These are phyloP conservation scores for Aspergillus asperescens DNA, from an alignment of 495 filamentous ascomycete genomes.

Conservation along the genomic window DNA sequence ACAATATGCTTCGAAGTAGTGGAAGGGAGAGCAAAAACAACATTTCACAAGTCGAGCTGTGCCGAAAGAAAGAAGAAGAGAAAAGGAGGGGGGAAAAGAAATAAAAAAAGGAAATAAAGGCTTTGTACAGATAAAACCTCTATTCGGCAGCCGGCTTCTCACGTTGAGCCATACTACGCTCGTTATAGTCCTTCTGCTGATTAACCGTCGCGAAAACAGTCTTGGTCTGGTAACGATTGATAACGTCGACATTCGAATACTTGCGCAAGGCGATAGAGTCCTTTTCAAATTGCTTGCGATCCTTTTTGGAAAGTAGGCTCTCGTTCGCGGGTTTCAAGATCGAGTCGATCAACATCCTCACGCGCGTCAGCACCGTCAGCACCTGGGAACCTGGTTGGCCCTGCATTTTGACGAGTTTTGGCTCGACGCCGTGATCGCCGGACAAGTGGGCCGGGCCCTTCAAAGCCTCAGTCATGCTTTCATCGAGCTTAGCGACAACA, in stretches of 20 bases:
- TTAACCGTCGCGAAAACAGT: slow-evolving; percentile 23
- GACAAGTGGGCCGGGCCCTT: background rate
- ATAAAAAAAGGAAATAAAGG: no score
- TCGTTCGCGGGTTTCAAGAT: slow-evolving; percentile 24
- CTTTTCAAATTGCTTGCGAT: slow-evolving; percentile 20
- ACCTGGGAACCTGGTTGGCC: background rate
- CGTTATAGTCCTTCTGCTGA: slow-evolving; percentile 18
- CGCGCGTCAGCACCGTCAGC: slow-evolving; percentile 24
- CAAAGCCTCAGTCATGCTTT: slow-evolving; percentile 16
- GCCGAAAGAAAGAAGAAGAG: background rate
- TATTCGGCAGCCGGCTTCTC: no score
- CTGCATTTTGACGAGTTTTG: background rate
- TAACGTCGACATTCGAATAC: slow-evolving; percentile 27
- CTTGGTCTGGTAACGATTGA: slow-evolving; percentile 10
- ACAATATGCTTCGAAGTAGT: slow-evolving; percentile 7
- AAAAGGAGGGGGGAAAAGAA: background rate
- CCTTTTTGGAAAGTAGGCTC: slow-evolving; percentile 24
- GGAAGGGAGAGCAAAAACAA: background rate
- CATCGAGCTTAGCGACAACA: slow-evolving; percentile 25
- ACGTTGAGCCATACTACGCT: background rate
- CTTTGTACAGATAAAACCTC: no score
- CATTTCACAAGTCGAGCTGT: background rate
- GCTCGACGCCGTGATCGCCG: background rate
- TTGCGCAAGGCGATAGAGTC: slow-evolving; percentile 27
- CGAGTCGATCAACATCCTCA: slow-evolving; percentile 28